Base-by-base conservation (phyloP, 768 basidiomycete genomes). In the Mycena rosella region DNA sequence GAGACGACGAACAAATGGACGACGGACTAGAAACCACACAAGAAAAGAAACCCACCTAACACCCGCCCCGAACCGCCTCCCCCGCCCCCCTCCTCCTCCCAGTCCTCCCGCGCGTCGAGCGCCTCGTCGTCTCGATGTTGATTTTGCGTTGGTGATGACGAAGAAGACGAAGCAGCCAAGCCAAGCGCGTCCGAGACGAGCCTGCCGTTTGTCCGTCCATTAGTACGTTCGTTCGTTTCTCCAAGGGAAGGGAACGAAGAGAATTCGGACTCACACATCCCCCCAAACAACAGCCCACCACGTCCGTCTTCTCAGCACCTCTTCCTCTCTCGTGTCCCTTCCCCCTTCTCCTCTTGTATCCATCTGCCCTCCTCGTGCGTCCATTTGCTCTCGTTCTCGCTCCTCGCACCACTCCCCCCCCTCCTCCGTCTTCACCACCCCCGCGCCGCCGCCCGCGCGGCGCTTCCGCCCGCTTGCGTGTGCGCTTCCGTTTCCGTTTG, bases 281-380 rank as follows among this genome's bases (percentile, higher is more conserved):
- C 89, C 93, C 77, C 87, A 92, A 74, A 88, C 85, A 14, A 93
- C 83, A 58, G 92, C 90, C 93, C 93, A 95, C 91, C 93, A 93
- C 8, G 92, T 76, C 68, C 89, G 78, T 63, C 87, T 77, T 60
- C 88, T 78, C 54, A 83, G 78, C 60, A 29, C 76, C 87, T 44
- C 42, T 20, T 5, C 86, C 14, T 52, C 59, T 30, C 64, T 20
- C 47, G 9, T 44, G 47, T 38, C 26, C 48, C 51, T 17, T 47
- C 49, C 59, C 32, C 53, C 14, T 48, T 51, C 55, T 20, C 32
- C n/a, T n/a, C n/a, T n/a, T n/a, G n/a, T n/a, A n/a, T n/a, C n/a
- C n/a, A n/a, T n/a, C n/a, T n/a, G 20, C 22, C 15, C 44, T n/a
- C 22, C 44, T 13, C 44, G 15, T 40, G 10, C 38, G 17, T 15